phyloP scores from a whole-genome alignment of 306 rosid genomes.

The Quercus suber region DNA sequence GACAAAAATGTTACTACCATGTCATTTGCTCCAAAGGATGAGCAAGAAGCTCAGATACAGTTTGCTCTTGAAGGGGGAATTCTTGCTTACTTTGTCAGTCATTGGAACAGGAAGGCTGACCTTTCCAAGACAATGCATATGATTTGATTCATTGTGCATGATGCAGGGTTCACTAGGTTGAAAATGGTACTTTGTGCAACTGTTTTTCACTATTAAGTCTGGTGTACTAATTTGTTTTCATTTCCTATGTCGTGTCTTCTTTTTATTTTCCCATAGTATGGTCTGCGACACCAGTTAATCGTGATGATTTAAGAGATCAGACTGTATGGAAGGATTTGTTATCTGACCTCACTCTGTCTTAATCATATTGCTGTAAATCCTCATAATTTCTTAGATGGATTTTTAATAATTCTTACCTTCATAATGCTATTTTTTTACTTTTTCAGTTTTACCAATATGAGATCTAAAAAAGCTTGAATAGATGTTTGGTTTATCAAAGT shows the following conservation, averaged over 20 bases:
- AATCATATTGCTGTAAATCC: background rate
- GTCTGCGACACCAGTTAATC: no score
- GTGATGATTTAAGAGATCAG: no score
- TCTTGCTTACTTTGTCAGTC: constrained; percentile 86
- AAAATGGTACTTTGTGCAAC: constrained; percentile 56
- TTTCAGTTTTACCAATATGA: background rate
- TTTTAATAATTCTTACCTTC: background rate
- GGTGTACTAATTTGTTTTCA: background rate
- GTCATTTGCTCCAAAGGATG: constrained; percentile 98
- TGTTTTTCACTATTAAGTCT: constrained; percentile 8
- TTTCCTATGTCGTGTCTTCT: background rate
- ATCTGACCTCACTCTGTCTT: background rate
- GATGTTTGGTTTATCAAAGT: constrained; percentile 9
- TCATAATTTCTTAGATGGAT: background rate
- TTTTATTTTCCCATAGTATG: no score
- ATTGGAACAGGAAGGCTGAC: constrained; percentile 86
- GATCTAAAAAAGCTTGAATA: background rate
- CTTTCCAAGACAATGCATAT: constrained; percentile 64
- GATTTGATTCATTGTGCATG: constrained; percentile 96
- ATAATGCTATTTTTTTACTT: background rate
- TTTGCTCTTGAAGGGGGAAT: constrained; percentile 98
- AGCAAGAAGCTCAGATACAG: constrained; percentile 98
- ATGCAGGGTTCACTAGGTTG: constrained; percentile 98
- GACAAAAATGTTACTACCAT: constrained; percentile 76
- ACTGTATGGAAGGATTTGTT: constrained; percentile 39